phyloP scores from a whole-genome alignment of 2,329 filamentous ascomycete genomes.

The Zalaria sp. region DNA sequence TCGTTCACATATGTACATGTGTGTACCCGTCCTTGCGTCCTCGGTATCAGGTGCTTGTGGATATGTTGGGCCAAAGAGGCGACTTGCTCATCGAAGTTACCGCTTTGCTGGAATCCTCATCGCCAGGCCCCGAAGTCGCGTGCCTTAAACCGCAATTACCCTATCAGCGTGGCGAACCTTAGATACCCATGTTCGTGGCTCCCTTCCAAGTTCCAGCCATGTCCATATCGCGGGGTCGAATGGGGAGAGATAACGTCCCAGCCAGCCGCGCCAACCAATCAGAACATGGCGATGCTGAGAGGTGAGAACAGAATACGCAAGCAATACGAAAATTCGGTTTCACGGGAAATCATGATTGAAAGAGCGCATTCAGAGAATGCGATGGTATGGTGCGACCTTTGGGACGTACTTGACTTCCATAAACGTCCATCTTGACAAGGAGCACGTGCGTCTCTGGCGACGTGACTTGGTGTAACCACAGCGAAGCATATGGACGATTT shows the following conservation, averaged over 20 bases:
- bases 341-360: too few species aligned
- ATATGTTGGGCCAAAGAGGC: not conserved
- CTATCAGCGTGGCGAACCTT: not conserved
- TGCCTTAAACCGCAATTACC: not conserved
- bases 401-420: too few species aligned
- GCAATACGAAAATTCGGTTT: not conserved
- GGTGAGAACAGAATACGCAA: not conserved
- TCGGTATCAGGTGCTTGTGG: not conserved
- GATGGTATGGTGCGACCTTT: too few species aligned
- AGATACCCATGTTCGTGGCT: not conserved
- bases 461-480: too few species aligned
- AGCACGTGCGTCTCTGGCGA: too few species aligned
- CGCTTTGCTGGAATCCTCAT: not conserved
- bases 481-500: too few species aligned
- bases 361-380: too few species aligned
- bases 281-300: not conserved
- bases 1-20: not conserved
- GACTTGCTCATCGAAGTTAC: not conserved
- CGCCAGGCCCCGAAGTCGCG: not conserved
- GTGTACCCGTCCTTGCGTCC: not conserved
- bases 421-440: too few species aligned
- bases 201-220: not conserved
- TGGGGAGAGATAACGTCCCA: not conserved
- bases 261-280: too few species aligned
- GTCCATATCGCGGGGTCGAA: not conserved